A percentile compares a stretch with the other conserved stretches of the same genome.
phyloP scores from a whole-genome alignment of 495 filamentous ascomycete genomes.

The Chaetomidium leptoderma region DNA sequence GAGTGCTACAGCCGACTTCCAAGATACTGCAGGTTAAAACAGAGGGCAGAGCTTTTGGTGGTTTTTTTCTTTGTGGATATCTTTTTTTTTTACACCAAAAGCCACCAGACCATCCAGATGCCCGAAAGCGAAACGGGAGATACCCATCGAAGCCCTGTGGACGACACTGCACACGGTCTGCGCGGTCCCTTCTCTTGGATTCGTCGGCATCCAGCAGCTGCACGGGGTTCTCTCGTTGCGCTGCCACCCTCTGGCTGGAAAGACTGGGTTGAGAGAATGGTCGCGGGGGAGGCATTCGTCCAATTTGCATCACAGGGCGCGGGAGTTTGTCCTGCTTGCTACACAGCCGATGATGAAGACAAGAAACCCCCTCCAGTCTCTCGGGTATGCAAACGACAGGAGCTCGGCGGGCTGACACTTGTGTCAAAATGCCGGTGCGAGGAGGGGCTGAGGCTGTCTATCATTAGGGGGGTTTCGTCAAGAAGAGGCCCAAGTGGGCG shows the following conservation, averaged over 20 bases:
- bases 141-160: not conserved
- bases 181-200: not conserved
- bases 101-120: not conserved
- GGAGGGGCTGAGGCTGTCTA: slow-evolving; percentile 1
- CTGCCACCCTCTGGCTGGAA: not conserved
- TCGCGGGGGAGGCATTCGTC: not conserved
- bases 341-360: not conserved
- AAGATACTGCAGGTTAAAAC: not conserved
- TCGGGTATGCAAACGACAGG: not conserved
- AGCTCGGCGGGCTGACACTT: not conserved
- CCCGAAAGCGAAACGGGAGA: not conserved
- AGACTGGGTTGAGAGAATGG: not conserved
- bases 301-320: not conserved
- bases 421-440: not conserved
- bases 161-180: slow-evolving; percentile 2
- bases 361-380: not conserved
- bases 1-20: no score
- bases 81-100: not conserved
- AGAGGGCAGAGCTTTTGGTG: not conserved
- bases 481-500: not conserved
- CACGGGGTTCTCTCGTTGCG: slow-evolving; percentile 2
- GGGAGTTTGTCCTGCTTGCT: no score
- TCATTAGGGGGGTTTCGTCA: no score
- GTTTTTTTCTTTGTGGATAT: not conserved
- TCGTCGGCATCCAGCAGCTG: not conserved